These are phyloP conservation scores for Effrenium voratum DNA, from an alignment of 73 alveolate genomes.

Conservation along the genomic window DNA sequence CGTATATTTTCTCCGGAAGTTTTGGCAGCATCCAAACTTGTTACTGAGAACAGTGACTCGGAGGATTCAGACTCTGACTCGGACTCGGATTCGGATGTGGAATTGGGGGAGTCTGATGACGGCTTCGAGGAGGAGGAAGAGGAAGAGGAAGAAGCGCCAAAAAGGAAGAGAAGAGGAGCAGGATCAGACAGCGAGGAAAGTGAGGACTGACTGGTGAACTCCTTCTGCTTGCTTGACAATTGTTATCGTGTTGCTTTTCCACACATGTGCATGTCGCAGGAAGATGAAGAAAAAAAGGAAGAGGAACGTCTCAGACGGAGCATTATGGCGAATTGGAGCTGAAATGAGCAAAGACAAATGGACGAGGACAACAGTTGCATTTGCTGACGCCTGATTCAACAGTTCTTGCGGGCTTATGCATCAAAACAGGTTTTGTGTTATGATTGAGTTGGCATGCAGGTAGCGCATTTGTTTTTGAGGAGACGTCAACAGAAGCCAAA, in stretches of 20 bases:
- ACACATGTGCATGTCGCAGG: background rate
- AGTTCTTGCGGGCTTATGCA: too few relatives aligned
- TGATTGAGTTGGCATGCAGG: too few relatives aligned
- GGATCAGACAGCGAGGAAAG: background rate
- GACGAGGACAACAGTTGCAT: too few relatives aligned
- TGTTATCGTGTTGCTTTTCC: background rate
- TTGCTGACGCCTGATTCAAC: too few relatives aligned
- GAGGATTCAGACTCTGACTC: background rate
- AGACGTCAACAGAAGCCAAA: too few relatives aligned
- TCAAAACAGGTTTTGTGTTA: too few relatives aligned
- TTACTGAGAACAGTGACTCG: slow-evolving; percentile 21
- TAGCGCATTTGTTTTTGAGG: too few relatives aligned
- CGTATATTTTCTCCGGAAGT: slow-evolving; percentile 86
- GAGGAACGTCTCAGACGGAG: slow-evolving; percentile 50
- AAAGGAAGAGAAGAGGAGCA: too few relatives aligned
- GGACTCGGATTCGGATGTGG: slow-evolving; percentile 31
- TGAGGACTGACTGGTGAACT: background rate
- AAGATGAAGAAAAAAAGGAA: slow-evolving; percentile 31
- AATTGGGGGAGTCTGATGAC: background rate
- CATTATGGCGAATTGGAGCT: slow-evolving; percentile 34
- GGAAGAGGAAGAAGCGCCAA: too few relatives aligned
- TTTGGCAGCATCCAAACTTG: slow-evolving; percentile 48
- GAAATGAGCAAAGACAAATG: background rate
- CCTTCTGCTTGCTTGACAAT: too few relatives aligned
- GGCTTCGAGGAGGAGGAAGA: background rate